A percentile compares a stretch with the other conserved stretches of the same genome.
These are phyloP conservation scores for Yamadazyma membranifaciens DNA, from an alignment of 1,139 yeast genomes.

Conservation along the genomic window DNA sequence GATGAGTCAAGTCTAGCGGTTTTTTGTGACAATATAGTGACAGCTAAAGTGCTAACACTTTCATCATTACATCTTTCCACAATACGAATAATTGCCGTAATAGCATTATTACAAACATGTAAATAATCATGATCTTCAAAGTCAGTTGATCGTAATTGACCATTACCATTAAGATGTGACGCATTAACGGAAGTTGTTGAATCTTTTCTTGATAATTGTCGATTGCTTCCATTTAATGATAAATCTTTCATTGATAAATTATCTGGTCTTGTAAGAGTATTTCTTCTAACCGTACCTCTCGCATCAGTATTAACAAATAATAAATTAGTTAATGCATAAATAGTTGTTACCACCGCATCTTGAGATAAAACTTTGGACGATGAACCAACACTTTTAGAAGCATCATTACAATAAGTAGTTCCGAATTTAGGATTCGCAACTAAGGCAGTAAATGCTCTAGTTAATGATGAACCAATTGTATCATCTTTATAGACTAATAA, in stretches of 20 bases:
- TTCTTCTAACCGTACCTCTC: constrained; percentile 27
- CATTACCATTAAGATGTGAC: constrained; percentile 6
- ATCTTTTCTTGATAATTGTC: constrained; percentile 9
- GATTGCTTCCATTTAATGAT: constrained; percentile 8
- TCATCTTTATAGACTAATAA: constrained; percentile 49
- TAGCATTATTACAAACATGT: constrained; percentile 56
- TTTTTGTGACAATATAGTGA: constrained; percentile 83
- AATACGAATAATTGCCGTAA: constrained; percentile 70
- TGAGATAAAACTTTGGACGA: constrained; percentile 56
- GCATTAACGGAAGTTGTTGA: constrained; percentile 10
- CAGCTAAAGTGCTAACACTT: constrained; percentile 75
- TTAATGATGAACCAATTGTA: constrained; percentile 44
- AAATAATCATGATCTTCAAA: constrained; percentile 31
- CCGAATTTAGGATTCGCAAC: constrained; percentile 43
- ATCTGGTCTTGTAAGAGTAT: constrained; percentile 19
- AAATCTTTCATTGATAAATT: constrained; percentile 17
- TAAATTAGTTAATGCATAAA: constrained; percentile 79
- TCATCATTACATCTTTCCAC: constrained; percentile 70
- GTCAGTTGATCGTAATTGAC: constrained; percentile 13
- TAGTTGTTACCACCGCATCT: constrained; percentile 82
- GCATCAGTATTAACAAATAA: constrained; percentile 56
- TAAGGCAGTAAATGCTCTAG: constrained; percentile 50
- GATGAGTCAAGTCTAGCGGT: constrained; percentile 43
- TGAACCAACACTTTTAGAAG: constrained; percentile 42
- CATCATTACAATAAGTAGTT: constrained; percentile 29